Base-by-base conservation (phyloP, 2,329 filamentous ascomycete genomes). In the Calonectria pauciramosa region DNA sequence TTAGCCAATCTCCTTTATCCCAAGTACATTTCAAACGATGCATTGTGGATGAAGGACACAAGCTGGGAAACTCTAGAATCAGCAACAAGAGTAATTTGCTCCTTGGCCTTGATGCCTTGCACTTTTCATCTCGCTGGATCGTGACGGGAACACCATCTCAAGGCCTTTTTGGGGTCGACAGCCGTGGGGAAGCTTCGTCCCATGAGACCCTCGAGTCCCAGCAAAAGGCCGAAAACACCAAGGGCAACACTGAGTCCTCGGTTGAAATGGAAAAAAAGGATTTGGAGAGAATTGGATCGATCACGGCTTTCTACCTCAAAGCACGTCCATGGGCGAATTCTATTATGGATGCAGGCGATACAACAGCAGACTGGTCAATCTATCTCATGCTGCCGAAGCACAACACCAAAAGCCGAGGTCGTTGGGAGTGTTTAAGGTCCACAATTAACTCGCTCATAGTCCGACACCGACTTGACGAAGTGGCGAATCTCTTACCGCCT, bases 31-130 rank as follows among this genome's bases (percentile, higher is more conserved):
- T 96, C 90, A 93, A 98, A 80, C 90, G 96, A 1, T 93, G 97
- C 60, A 96, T 99, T 59, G 94, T 98, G 23, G 96, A 99, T 77
- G 96, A 98, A 87, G 96, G 96, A 0, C 96, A 98, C 82, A 94
- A 91, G 73, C 93, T 98, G 73, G 95, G 95, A 0, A 93, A 94
- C 47, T 91, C 90, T 0, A 89, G 85, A 3, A 83, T 85, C 8
- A 86, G 87, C 13, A 87, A 87, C 67, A 91, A 88, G 78, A 95
- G 92, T 56, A 88, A 90, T 51, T 80, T 92, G 7, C 85, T 91
- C 26, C 81, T 86, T 3, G 87, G 88, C 2, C 83, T 93, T 1
- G 89, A 92, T 23, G 82, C 83, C 16, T 83, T 94, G n/a, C 85
- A 89, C 14, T 86, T 95, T 20, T 93, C 95, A 60, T 91, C 95